Base-by-base conservation (phyloP, 108 stramenopile genomes). In the Fragilaria radians region DNA sequence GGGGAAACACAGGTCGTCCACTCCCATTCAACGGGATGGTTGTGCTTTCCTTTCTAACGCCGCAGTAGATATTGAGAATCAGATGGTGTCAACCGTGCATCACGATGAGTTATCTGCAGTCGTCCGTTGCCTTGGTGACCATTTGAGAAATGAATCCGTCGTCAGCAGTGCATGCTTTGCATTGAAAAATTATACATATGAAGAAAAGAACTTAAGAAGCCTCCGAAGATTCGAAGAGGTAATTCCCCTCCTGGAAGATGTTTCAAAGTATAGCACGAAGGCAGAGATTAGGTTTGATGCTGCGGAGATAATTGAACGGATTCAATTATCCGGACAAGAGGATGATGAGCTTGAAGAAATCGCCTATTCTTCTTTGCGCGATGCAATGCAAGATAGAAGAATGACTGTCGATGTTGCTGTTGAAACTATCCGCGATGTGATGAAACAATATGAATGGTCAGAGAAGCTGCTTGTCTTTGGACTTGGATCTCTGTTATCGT, bases 141-240 rank as follows among this genome's bases (percentile, higher is more conserved):
- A 77, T 52, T 5, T 24, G 14, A 7, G 53, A 4, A 65, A 71
- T 21, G 14, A 61, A 18, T 50, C 66, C 1, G 70, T 77, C 0
- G 32, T 71, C 21, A 27, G 36, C 27, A 60, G 58, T 25, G 76
- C 70, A 25, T 68, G 66, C 29, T 77, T 77, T 52, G 76, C 76
- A 28, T 42, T 77, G 28, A 67, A 71, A 27, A 77, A 77, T 46
- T 68, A 67, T 30, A 67, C 76, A 11, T 65, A 63, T 49, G 70
- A 77, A 23, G 66, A 64, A 48, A 59, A 47, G 7, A 77, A 77
- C 57, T 60, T 72, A 25, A 52, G 76, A 2, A 65, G 27, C 5
- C 53, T 77, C n/a, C 32, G 68, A 4, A 55, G 36, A 23, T 32
- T 52, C 31, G 46, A 60, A 27, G 49, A 34, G 32, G 36, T 69